These are phyloP conservation scores for Kluyveromyces lactis DNA, from an alignment of 805 yeast species.

Conservation along the genomic window DNA sequence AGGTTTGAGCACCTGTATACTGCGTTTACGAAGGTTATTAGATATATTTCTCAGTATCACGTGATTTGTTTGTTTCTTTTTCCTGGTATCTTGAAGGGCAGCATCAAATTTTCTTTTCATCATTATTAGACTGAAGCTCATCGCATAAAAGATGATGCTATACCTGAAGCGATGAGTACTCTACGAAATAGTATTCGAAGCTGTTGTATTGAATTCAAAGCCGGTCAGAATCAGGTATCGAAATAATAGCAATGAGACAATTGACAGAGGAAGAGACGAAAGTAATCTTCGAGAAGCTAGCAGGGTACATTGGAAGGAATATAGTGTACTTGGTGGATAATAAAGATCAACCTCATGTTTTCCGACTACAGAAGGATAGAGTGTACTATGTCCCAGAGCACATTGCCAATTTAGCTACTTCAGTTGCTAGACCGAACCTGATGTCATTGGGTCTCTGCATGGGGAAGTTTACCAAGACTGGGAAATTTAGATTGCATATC, in stretches of 20 bases:
- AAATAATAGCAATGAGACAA: conserved; percentile 82
- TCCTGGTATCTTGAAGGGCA: too few species aligned
- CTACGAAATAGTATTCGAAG: too few species aligned
- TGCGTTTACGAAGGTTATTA: too few species aligned
- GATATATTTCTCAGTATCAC: too few species aligned
- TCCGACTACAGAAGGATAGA: conserved; percentile 91
- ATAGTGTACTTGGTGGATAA: conserved; percentile 81
- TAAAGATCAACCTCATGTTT: conserved; percentile 76
- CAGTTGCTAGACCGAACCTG: conserved; percentile 78
- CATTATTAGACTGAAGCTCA: too few species aligned
- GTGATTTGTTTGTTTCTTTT: too few species aligned
- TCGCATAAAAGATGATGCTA: too few species aligned
- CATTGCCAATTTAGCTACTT: conserved; percentile 80
- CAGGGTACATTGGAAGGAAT: conserved; percentile 94
- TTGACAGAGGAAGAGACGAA: conserved; percentile 95
- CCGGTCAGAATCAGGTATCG: too few species aligned
- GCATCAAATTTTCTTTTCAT: too few species aligned
- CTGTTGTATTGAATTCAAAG: too few species aligned
- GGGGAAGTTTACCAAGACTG: conserved; percentile 96
- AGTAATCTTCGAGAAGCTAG: conserved; percentile 90
- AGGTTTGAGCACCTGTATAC: too few species aligned
- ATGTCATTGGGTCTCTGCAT: conserved; percentile 92
- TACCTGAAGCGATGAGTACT: too few species aligned
- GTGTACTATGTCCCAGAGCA: conserved; percentile 86
- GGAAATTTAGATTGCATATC: conserved; percentile 89